A percentile compares a stretch with the other conserved stretches of the same genome.
These are phyloP conservation scores for Phyllosticta paracitricarpa DNA, from an alignment of 2,329 filamentous ascomycete species.

Conservation along the genomic window DNA sequence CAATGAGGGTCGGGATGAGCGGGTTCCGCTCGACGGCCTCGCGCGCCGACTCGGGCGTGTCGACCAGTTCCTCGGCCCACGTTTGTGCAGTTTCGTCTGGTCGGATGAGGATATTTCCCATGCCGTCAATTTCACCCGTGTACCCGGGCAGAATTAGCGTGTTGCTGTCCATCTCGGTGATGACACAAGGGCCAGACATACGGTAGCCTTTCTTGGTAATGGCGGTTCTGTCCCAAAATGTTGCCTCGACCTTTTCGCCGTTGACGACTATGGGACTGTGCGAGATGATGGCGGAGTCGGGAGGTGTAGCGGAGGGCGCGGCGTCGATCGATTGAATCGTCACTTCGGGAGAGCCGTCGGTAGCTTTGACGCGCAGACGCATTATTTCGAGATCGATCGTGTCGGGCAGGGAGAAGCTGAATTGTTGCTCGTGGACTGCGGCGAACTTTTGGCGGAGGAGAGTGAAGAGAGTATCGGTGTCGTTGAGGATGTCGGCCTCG, in stretches of 20 bases:
- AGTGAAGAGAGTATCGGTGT: slow-evolving; percentile 21
- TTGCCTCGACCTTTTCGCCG: slow-evolving; percentile 31
- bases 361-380: slow-evolving; percentile 36
- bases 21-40: slow-evolving; percentile 31
- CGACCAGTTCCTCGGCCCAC: slow-evolving; percentile 17
- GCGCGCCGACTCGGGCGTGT: slow-evolving; percentile 29
- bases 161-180: slow-evolving; percentile 44
- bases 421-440: slow-evolving; percentile 35
- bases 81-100: slow-evolving; percentile 21
- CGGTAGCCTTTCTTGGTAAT: slow-evolving; percentile 32
- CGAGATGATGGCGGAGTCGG: slow-evolving; percentile 27
- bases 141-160: slow-evolving; percentile 40
- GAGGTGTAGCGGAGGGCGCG: slow-evolving; percentile 19
- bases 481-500: slow-evolving; percentile 14
- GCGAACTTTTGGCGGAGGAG: slow-evolving; percentile 32
- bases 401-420: slow-evolving; percentile 33
- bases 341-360: slow-evolving; percentile 34
- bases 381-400: slow-evolving; percentile 39
- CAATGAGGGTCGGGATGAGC: slow-evolving; percentile 35
- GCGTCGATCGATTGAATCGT: slow-evolving; percentile 27
- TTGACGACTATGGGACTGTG: slow-evolving; percentile 33
- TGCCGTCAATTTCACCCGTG: slow-evolving; percentile 36
- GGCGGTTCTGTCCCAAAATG: slow-evolving; percentile 35
- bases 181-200: slow-evolving; percentile 36
- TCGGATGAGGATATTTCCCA: slow-evolving; percentile 41